Conservation (phyloP, 208 protist species). For the Trypanosoma brucei region DNA sequence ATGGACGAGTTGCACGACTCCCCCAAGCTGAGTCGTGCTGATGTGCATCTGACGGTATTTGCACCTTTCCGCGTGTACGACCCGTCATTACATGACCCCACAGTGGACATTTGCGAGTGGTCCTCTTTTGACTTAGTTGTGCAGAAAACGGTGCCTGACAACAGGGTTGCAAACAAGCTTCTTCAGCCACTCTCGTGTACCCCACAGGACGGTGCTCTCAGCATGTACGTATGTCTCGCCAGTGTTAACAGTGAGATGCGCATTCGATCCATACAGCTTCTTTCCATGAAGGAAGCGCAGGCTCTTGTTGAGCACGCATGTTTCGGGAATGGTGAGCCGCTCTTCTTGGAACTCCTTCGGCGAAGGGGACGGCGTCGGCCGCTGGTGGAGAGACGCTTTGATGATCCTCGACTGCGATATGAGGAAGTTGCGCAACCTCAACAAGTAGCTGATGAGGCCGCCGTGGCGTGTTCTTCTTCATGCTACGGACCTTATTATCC, state of each 20-base stretch:
- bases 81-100: slow-evolving; percentile 45
- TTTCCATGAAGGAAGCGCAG: slow-evolving; percentile 50
- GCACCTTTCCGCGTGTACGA: slow-evolving; percentile 74
- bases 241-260: slow-evolving; percentile 77
- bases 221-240: slow-evolving; percentile 64
- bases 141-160: slow-evolving; percentile 30
- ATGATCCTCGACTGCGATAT: slow-evolving; percentile 2
- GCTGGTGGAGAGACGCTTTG: background rate
- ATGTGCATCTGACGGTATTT: slow-evolving; percentile 47
- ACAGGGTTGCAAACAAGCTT: slow-evolving; percentile 1
- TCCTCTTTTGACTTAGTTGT: slow-evolving; percentile 68
- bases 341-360: slow-evolving; percentile 46
- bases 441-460: background rate
- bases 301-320: slow-evolving; percentile 49
- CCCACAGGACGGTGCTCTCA: slow-evolving; percentile 41
- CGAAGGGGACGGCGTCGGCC: slow-evolving; percentile 5
- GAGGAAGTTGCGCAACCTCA: background rate
- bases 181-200: slow-evolving; percentile 22
- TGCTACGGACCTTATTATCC: background rate
- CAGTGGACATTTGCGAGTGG: slow-evolving; percentile 68
- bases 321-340: slow-evolving; percentile 55
- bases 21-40: slow-evolving; percentile 23
- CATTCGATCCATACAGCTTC: slow-evolving; percentile 59
- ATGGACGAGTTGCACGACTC: background rate
- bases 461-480: background rate